Evolutionary conservation across 1,139 yeast genomes (phyloP), one percentile per base, ranked within the genome.

Genomic region (Taphrina pruni): DNA sequence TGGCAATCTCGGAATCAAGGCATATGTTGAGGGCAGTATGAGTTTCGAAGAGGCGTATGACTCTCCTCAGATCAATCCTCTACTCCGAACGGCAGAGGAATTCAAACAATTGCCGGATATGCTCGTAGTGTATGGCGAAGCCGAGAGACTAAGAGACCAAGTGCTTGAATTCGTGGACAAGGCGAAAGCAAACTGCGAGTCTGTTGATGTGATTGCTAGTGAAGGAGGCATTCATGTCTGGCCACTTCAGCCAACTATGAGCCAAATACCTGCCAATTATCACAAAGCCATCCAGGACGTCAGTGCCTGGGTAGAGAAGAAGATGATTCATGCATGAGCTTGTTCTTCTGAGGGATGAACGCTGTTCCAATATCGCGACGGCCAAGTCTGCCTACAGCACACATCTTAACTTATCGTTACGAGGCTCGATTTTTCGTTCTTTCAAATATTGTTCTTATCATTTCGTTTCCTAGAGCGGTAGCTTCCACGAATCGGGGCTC

Each of bases 401-500:
- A 26, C 32, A 26, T 26, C 32, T 26, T 26, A 4, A 26, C 32
- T 26, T 2, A 26, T 26, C 32, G 4, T 46, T 8, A 21, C 2
- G 52, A 14, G 43, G 43, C 43, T 46, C 51, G 20, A 46, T n/a
- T 46, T 41, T 41, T 56, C 14, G 64, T 65, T 17, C 45, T 48
- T 41, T 69, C 74, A 21, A 74, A 72, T 5, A 93, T 93, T n/a
- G 93, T 90, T 76, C 85, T 87, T 72, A 94, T 90, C 99, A 94
- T 94, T 73, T 90, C 97, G 79, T 94, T 94, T n/a, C 99, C 98
- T 61, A 92, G 83, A 56, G 85, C 86, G 74, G 88, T 90, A 12
- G 98, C 98, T 74, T 92, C 97, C 4, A 90, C 87, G 70, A 93
- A 85, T 90, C 89, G 92, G 8, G 93, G 96, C 71, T 84, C 81